These are phyloP conservation scores for Centrapalus pauciflorus DNA, from an alignment of 129 eudicot species.

Conservation along the genomic window DNA sequence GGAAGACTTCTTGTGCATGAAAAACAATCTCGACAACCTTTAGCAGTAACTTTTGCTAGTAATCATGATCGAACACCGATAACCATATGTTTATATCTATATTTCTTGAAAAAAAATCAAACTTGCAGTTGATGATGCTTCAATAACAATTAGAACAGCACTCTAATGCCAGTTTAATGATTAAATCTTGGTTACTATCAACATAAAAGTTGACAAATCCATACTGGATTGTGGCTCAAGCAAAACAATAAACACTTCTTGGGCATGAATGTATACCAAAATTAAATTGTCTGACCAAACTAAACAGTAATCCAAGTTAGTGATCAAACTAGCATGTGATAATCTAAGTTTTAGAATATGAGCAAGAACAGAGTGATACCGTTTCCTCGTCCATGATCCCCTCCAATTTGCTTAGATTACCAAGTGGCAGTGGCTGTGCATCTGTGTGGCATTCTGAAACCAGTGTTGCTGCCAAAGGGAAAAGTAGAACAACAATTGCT, in stretches of 20 bases:
- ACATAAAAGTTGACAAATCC: not conserved
- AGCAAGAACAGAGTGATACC: constrained; percentile 41
- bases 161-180: not conserved
- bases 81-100: no score
- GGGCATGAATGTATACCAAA: not conserved
- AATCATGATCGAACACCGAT: no score
- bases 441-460: constrained; percentile 30
- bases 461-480: constrained; percentile 34
- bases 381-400: constrained; percentile 35
- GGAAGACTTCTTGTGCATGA: constrained; percentile 10
- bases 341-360: constrained; percentile 9
- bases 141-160: not conserved
- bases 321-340: not conserved
- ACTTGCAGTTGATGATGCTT: no score
- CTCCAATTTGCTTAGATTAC: constrained; percentile 27
- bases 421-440: constrained; percentile 24
- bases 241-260: not conserved
- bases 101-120: no score
- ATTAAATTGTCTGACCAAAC: not conserved
- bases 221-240: not conserved
- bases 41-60: no score
- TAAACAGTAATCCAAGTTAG: not conserved
- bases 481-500: constrained; percentile 42
- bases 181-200: not conserved
- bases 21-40: no score